Conservation (phyloP, 2,329 filamentous ascomycete genomes). For the Fusarium mexicanum region DNA sequence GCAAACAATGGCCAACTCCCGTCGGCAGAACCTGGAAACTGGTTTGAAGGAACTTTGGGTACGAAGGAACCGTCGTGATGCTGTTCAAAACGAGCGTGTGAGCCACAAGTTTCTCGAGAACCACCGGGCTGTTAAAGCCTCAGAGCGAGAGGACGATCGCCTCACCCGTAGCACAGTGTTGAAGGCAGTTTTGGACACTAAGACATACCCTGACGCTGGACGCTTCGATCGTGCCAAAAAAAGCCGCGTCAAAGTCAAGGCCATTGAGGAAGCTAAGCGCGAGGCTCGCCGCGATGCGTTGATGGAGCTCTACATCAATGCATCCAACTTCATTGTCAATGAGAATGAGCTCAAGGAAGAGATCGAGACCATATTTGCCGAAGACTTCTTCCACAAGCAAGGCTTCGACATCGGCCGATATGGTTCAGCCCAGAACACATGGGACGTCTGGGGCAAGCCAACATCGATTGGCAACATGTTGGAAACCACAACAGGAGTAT, state of each 20-base stretch:
- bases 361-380: constrained; percentile 80
- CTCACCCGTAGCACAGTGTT: constrained; percentile 76
- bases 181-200: constrained; percentile 57
- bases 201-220: constrained; percentile 68
- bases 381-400: constrained; percentile 61
- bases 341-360: constrained; percentile 79
- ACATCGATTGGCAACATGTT: constrained; percentile 58
- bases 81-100: constrained; percentile 50
- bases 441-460: constrained; percentile 61
- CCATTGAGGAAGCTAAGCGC: constrained; percentile 57
- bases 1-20: constrained; percentile 73
- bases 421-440: constrained; percentile 59
- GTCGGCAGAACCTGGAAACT: constrained; percentile 76
- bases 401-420: constrained; percentile 42
- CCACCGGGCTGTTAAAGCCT: constrained; percentile 63
- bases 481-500: constrained; percentile 46
- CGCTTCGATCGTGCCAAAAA: constrained; percentile 65
- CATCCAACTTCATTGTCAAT: constrained; percentile 84
- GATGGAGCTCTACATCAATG: constrained; percentile 90
- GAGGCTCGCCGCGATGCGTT: constrained; percentile 74
- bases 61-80: constrained; percentile 65
- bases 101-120: constrained; percentile 58
- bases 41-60: constrained; percentile 76
- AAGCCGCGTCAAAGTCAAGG: constrained; percentile 55
- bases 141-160: constrained; percentile 78